Evolutionary conservation across 2,329 filamentous ascomycete genomes (phyloP), one percentile per base, ranked within the genome.

Genomic region (Pseudogymnoascus sp.): DNA sequence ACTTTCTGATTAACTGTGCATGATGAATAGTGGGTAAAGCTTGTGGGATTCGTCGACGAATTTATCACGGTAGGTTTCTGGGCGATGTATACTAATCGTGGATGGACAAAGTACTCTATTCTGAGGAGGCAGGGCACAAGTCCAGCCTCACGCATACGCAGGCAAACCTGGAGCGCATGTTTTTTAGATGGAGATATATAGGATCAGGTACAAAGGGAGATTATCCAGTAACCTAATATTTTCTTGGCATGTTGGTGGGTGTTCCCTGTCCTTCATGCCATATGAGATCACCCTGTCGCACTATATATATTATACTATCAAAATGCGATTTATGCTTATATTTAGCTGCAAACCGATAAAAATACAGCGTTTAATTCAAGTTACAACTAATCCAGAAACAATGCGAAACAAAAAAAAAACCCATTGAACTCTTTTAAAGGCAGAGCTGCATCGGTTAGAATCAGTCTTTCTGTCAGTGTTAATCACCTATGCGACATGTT

Each of bases 401-500:
- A 56, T n/a, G 50, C 50, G 26, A 56, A 56, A 56, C n/a, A 19
- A 56, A 19, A 56, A 19, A 56, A 56, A 33, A 56, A 56, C 11
- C 29, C n/a, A 56, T 13, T 56, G 26, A 33, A 33, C 26, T 56
- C 50, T 33, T 56, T 33, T 56, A 21, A 56, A 56, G 50, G 29
- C 50, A 56, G 29, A 33, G 50, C 29, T 56, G 50, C 29, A 56
- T 33, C 29, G 33, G 29, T 56, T 56, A 56, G n/a, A 56, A 21
- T 56, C 50, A 33, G 29, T 56, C 50, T 33, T 56, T 56, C 29
- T 56, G 50, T 56, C 29, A 56, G 29, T 56, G 50, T 56, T 56
- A 56, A 56, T 56, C 50, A 19, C 50, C 50, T 56, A 56, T 56
- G 50, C n/a, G 50, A 56, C 29, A 29, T 33, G 50, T 56, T 56